Evolutionary conservation across 164 flowering plant genomes (phyloP).

Genomic region (Chloranthus sessilifolius): DNA sequence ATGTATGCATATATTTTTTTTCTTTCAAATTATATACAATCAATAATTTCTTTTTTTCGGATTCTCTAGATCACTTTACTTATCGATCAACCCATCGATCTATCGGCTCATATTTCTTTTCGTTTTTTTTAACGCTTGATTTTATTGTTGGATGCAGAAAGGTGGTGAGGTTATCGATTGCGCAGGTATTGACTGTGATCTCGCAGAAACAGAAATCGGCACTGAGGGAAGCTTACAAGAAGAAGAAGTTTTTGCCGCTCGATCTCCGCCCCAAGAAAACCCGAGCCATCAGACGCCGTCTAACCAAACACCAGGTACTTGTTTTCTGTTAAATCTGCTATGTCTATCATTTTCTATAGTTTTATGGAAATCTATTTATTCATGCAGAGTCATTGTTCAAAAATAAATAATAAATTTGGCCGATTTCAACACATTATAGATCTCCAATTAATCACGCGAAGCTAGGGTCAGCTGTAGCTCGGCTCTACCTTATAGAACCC

Average conservation of each 20-base stretch:
- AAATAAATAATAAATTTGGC: background rate
- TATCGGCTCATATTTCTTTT: background rate
- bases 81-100: background rate
- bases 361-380: too few relatives aligned
- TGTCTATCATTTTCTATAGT: background rate
- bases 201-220: constrained; percentile 52
- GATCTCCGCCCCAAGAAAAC: constrained; percentile 68
- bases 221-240: constrained; percentile 51
- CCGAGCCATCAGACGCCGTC: constrained; percentile 48
- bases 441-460: too few relatives aligned
- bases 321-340: background rate
- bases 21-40: too few relatives aligned
- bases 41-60: background rate
- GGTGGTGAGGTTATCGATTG: constrained; percentile 51
- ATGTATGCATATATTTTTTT: constrained; percentile 9
- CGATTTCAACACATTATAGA: too few relatives aligned
- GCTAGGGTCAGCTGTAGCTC: too few relatives aligned
- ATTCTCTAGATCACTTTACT: background rate
- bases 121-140: background rate
- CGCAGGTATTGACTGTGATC: constrained; percentile 49
- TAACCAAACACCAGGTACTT: constrained; percentile 52
- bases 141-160: constrained; percentile 36
- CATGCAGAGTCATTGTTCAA: too few relatives aligned
- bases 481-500: too few relatives aligned
- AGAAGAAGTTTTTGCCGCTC: constrained; percentile 52